Conservation (phyloP, 1,139 yeast species). For the Meyerozyma elateridarum region DNA sequence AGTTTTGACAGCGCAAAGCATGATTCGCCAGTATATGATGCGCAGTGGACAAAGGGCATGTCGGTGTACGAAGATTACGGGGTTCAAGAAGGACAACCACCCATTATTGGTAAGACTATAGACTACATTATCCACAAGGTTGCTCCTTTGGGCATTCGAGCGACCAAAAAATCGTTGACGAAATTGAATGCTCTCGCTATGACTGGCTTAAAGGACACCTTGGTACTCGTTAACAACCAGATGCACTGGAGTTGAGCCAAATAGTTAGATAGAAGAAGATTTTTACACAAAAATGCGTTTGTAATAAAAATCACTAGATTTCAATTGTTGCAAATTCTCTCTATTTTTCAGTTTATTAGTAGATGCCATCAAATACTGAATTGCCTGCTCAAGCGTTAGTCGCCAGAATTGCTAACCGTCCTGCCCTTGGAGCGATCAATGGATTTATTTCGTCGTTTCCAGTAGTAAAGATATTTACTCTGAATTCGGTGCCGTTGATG, state of each 20-base stretch:
- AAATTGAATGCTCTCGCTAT: conserved; percentile 5
- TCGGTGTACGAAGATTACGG: conserved; percentile 18
- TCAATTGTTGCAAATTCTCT: conserved; percentile 4
- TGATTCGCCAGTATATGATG: too few relatives aligned
- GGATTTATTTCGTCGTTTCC: conserved; percentile 61
- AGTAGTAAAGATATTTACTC: conserved; percentile 50
- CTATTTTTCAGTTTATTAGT: conserved; percentile 5
- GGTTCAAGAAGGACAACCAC: not conserved
- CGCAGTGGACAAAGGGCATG: conserved; percentile 21
- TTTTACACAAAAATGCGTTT: conserved; percentile 5
- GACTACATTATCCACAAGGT: conserved; percentile 3
- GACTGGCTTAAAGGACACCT: too few relatives aligned
- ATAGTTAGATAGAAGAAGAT: not conserved
- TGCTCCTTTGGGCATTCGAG: too few relatives aligned
- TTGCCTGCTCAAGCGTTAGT: conserved; percentile 42
- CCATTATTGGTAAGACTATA: conserved; percentile 6
- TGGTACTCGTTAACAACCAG: too few relatives aligned
- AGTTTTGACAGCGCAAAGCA: conserved; percentile 21
- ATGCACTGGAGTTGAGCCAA: not conserved
- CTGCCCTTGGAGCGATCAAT: conserved; percentile 56
- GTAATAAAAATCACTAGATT: not conserved
- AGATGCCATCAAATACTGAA: conserved; percentile 17
- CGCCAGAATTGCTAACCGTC: conserved; percentile 44
- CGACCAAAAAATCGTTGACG: too few relatives aligned
- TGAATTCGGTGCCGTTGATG: conserved; percentile 54